Conservation (phyloP, 148 eudicot species). For the Cornus florida region DNA sequence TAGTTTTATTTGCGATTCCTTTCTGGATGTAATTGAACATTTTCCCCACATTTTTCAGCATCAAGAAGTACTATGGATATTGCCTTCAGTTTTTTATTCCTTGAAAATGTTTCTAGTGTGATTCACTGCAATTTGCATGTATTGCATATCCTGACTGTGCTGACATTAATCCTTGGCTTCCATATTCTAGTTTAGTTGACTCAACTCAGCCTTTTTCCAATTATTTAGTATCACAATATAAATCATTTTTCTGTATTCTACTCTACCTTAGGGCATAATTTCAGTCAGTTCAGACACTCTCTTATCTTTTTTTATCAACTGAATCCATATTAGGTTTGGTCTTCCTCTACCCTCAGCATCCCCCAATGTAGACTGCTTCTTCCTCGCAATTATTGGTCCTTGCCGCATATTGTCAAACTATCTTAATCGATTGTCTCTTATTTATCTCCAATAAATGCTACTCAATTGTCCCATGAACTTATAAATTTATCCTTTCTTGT, state of each 20-base stretch:
- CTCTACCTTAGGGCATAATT: no score
- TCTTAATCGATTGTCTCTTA: no score
- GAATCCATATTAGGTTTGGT: no score
- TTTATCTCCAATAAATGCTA: no score
- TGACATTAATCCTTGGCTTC: neutral
- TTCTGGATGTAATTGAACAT: neutral
- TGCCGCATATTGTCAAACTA: neutral
- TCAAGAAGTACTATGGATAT: neutral
- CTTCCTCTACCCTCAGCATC: no score
- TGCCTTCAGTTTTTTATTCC: neutral
- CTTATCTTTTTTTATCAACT: no score
- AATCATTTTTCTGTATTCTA: neutral
- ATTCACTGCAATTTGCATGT: neutral
- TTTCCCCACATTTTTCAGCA: neutral
- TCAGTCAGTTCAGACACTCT: no score
- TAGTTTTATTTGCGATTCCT: neutral
- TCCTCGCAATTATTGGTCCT: neutral
- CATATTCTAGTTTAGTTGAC: neutral
- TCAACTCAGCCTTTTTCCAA: no score
- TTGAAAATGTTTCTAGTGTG: neutral
- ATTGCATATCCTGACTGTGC: neutral
- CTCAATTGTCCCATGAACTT: no score
- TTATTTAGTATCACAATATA: no score
- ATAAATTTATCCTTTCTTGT: neutral
- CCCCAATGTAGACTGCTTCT: no score